phyloP scores from a whole-genome alignment of 2,329 filamentous ascomycete genomes.

The Pseudogymnoascus sp. region DNA sequence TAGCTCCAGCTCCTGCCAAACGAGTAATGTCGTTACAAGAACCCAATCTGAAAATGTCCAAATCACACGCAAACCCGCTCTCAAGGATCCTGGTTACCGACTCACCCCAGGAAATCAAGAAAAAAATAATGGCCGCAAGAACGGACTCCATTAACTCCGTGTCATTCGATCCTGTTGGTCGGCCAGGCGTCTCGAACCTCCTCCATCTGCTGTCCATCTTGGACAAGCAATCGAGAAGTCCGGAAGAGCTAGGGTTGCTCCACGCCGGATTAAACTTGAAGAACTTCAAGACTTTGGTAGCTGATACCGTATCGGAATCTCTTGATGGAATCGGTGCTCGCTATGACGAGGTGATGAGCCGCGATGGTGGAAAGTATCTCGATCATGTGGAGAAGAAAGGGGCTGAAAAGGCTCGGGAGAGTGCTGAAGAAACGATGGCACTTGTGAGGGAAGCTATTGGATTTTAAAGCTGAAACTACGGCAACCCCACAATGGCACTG shows the following conservation, averaged over 20 bases:
- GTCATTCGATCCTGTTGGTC: constrained; percentile 58
- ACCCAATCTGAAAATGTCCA: constrained; percentile 85
- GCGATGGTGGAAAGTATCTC: constrained; percentile 44
- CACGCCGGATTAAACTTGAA: constrained; percentile 41
- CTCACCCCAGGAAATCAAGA: constrained; percentile 49
- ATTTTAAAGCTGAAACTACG: constrained; percentile 18
- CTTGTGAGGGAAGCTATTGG: constrained; percentile 38
- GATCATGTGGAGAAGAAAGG: constrained; percentile 52
- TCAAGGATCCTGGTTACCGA: constrained; percentile 84
- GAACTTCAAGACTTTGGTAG: constrained; percentile 57
- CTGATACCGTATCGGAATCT: constrained; percentile 46
- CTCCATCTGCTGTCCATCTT: constrained; percentile 72
- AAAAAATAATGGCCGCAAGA: constrained; percentile 64
- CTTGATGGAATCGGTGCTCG: constrained; percentile 48
- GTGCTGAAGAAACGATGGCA: constrained; percentile 45
- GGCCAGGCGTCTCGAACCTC: constrained; percentile 84
- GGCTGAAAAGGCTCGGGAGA: constrained; percentile 51
- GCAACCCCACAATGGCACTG: background rate
- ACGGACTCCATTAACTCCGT: constrained; percentile 66
- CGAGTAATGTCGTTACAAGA: constrained; percentile 84
- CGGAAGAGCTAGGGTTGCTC: constrained; percentile 34
- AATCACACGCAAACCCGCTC: constrained; percentile 63
- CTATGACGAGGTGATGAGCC: constrained; percentile 45
- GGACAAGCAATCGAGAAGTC: constrained; percentile 36
- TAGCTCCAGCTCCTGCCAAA: constrained; percentile 48